Evolutionary conservation across 2,329 filamentous ascomycete genomes (phyloP), one percentile per base, ranked within the genome.

Genomic region (Penicillium italicum): DNA sequence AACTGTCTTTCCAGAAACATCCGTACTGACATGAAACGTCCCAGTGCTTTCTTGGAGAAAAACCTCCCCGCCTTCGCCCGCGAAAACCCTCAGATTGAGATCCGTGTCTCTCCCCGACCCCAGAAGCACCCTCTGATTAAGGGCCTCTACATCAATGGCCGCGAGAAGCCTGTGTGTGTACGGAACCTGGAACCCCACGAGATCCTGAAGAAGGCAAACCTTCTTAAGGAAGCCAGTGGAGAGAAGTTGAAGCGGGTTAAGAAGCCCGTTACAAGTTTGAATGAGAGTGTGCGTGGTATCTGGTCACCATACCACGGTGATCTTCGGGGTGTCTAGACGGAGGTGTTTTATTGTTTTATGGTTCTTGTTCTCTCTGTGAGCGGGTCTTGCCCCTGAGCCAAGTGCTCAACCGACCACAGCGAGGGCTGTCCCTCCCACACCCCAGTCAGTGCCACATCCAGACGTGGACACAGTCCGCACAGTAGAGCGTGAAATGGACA

Each of bases 91-190:
- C 84, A 90, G 74, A 86, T 97, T 80, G 92, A 97, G 78, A 90
- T 99, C 77, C 85, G 85, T 68, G 85, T 99, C 57, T 95, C 92
- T 37, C 94, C 93, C 18, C 87, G 92, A 64, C 93, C 92, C n/a
- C 81, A 86, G 66, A 89, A 89, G 71, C 93, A 97, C 76, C 94
- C 94, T 36, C 85, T 96, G 60, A 85, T 99, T 67, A 85, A 88
- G 66, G 94, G 91, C 55, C 84, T 90, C 75, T 99, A 96, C 77
- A 90, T 97, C 80, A 97, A 97, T 74, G 92, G 93, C 60, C 82
- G 85, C 28, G 82, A 88, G 60, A 94, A 94, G 74, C 83, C 90
- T 10, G 85, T 97, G 50, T 97, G 92, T 74, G 91, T 97, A 55
- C 85, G 88, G 65, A 97, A 96, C 68, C 75, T 97, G 70, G 86